These are phyloP conservation scores for Penstemon newberryi DNA, from an alignment of 257 asterid species.

Conservation along the genomic window DNA sequence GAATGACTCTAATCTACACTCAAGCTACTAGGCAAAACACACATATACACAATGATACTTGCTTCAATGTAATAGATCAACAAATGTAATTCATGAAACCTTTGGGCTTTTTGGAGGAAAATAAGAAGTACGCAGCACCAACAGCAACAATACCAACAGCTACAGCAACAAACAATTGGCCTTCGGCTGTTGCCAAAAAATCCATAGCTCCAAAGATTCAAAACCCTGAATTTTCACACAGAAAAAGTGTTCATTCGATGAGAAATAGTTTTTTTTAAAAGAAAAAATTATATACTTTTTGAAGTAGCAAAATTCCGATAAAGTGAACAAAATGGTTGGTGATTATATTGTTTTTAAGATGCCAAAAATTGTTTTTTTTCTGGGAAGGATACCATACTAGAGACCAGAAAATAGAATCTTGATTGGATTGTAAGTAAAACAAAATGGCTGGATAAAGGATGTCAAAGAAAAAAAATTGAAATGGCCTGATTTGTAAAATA, in stretches of 20 bases:
- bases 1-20: constrained; percentile 3
- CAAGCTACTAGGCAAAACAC: constrained; percentile 23
- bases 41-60: neutral
- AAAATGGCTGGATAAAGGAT: neutral
- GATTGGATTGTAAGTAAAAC: neutral
- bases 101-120: constrained; percentile 66
- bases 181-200: constrained; percentile 61
- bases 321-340: constrained; percentile 3
- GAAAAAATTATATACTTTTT: neutral
- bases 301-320: constrained; percentile 16
- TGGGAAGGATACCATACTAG: constrained; percentile 18
- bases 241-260: neutral
- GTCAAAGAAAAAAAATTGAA: neutral
- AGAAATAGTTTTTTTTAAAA: neutral
- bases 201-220: constrained; percentile 44
- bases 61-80: constrained; percentile 5
- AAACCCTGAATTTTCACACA: constrained; percentile 27
- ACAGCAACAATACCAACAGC: constrained; percentile 64
- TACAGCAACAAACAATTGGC: constrained; percentile 54
- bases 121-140: constrained; percentile 60
- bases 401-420: constrained; percentile 29
- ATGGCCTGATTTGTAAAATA: neutral
- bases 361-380: constrained; percentile 20
- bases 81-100: constrained; percentile 37
- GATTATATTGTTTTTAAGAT: constrained; percentile 20